Conservation (phyloP, 2,329 filamentous ascomycete genomes). For the Exserohilum turcica region DNA sequence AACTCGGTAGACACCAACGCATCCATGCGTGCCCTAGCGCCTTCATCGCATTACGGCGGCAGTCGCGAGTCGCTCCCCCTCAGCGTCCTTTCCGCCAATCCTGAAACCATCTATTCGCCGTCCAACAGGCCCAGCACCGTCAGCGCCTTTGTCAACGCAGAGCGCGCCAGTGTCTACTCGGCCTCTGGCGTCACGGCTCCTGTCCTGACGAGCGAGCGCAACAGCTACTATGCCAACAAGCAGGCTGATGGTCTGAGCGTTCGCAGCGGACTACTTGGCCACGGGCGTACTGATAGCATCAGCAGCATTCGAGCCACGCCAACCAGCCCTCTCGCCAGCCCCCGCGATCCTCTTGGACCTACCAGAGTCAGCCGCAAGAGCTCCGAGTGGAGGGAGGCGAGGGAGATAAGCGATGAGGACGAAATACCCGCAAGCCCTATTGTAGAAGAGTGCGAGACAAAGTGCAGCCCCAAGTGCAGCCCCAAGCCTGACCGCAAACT, state of each 20-base stretch:
- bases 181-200: constrained; percentile 67
- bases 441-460: constrained; percentile 15
- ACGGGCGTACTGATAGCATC: constrained; percentile 81
- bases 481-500: no score
- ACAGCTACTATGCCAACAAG: constrained; percentile 74
- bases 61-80: constrained; percentile 80
- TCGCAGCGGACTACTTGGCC: constrained; percentile 76
- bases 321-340: constrained; percentile 66
- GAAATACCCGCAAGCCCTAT: constrained; percentile 24
- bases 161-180: constrained; percentile 83
- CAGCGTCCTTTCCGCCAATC: constrained; percentile 75
- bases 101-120: constrained; percentile 57
- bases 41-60: constrained; percentile 80
- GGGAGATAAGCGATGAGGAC: constrained; percentile 35
- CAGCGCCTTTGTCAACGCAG: constrained; percentile 61
- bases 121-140: constrained; percentile 59
- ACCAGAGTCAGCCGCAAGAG: constrained; percentile 41
- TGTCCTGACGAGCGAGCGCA: constrained; percentile 73
- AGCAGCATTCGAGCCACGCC: constrained; percentile 66
- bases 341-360: constrained; percentile 44
- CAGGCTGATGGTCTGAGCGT: constrained; percentile 74
- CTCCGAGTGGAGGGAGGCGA: constrained; percentile 45
- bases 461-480: background rate
- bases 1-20: constrained; percentile 85
- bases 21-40: constrained; percentile 81